A percentile compares a stretch with the other conserved stretches of the same genome.
These are phyloP conservation scores for Clonostachys solani DNA, from an alignment of 2,329 filamentous ascomycete genomes.

Conservation along the genomic window DNA sequence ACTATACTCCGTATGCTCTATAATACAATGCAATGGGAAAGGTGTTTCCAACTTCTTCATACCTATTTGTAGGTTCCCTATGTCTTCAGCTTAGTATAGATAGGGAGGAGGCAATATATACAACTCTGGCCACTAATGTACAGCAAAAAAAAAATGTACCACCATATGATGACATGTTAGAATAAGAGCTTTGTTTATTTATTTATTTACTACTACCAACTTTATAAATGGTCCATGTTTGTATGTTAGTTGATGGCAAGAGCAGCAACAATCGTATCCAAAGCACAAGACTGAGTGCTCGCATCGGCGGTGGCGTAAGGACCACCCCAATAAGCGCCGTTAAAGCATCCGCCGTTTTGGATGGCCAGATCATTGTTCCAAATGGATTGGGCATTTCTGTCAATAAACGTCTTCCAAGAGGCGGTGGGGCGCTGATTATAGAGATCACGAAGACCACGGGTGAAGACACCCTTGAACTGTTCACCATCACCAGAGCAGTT, in stretches of 20 bases:
- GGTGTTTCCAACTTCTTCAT: too few species aligned
- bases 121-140: too few species aligned
- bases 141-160: too few species aligned
- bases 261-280: slow-evolving; percentile 2
- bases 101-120: too few species aligned
- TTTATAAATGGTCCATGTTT: too few species aligned
- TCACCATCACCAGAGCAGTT: slow-evolving; percentile 44
- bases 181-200: too few species aligned
- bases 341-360: neutral
- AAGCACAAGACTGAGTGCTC: neutral
- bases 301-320: slow-evolving; percentile 2
- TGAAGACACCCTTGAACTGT: slow-evolving; percentile 56
- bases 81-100: too few species aligned
- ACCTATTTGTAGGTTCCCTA: too few species aligned
- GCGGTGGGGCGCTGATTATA: slow-evolving; percentile 2
- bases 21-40: too few species aligned
- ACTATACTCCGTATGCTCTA: too few species aligned
- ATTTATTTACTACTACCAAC: too few species aligned
- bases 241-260: neutral
- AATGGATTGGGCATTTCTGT: slow-evolving; percentile 6
- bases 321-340: slow-evolving; percentile 3
- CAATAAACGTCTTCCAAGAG: slow-evolving; percentile 4
- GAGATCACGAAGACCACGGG: slow-evolving; percentile 4
- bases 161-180: too few species aligned
- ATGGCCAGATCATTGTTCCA: slow-evolving; percentile 5